Conservation (phyloP, 176 grass and related monocot species). For the Oryza officinalis region DNA sequence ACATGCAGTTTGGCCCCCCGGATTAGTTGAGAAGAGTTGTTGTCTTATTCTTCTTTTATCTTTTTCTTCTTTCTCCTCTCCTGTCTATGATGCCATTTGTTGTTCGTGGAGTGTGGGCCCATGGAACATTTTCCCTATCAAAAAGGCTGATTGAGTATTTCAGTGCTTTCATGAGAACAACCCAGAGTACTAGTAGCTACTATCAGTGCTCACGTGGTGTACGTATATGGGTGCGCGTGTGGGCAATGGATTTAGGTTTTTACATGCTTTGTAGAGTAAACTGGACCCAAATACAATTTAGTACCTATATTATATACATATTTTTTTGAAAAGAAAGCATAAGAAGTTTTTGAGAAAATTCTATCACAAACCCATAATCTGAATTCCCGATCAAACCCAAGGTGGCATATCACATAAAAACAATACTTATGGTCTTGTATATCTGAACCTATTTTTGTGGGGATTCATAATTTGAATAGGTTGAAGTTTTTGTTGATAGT, state of each 20-base stretch:
- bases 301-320: neutral
- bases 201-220: neutral
- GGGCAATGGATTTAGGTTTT: neutral
- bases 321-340: neutral
- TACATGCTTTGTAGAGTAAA: neutral
- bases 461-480: neutral
- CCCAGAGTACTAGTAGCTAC: neutral
- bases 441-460: neutral
- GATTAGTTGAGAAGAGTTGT: constrained; percentile 2
- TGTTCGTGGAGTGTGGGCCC: constrained; percentile 29
- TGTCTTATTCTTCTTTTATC: constrained; percentile 3
- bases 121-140: constrained; percentile 33
- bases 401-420: neutral
- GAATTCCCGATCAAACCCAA: neutral
- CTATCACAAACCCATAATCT: neutral
- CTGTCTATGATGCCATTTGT: constrained; percentile 32
- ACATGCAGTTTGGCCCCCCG: neutral
- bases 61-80: too few species aligned
- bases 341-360: neutral
- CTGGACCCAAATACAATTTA: neutral
- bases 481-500: neutral
- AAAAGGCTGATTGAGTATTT: neutral
- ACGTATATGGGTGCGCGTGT: neutral
- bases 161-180: constrained; percentile 15
- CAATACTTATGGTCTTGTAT: neutral